Evolutionary conservation across 164 flowering plant genomes (phyloP).

Genomic region (Magnolia sinica): DNA sequence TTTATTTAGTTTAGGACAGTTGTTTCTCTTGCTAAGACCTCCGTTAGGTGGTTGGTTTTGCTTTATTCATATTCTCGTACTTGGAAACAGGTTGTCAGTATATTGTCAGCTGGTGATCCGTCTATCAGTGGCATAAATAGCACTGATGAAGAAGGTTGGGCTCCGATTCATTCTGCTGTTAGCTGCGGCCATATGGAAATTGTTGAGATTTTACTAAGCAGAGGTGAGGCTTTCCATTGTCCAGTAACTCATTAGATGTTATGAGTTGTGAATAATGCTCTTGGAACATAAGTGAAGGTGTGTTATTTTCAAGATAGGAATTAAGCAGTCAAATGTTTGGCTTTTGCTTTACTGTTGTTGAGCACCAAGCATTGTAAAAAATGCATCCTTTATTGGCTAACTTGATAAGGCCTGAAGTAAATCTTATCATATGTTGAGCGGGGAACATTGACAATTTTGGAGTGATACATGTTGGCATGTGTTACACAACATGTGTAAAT

Average conservation of each 20-base stretch:
- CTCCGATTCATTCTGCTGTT: slow-evolving; percentile 88
- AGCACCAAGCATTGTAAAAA: neutral
- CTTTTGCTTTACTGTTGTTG: neutral
- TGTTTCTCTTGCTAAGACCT: neutral
- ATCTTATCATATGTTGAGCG: no score
- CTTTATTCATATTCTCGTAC: neutral
- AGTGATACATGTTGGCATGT: no score
- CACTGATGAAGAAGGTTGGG: slow-evolving; percentile 95
- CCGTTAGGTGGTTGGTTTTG: neutral
- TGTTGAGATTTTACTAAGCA: slow-evolving; percentile 50
- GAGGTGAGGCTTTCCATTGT: slow-evolving; percentile 35
- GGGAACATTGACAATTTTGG: no score
- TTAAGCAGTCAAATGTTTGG: neutral
- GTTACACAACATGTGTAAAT: no score
- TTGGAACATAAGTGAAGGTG: neutral
- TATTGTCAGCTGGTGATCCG: slow-evolving; percentile 46
- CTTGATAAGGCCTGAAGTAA: neutral
- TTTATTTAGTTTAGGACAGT: neutral
- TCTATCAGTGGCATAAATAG: slow-evolving; percentile 47
- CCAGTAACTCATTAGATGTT: neutral
- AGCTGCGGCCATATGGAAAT: slow-evolving; percentile 75
- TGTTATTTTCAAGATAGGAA: neutral
- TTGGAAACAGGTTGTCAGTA: slow-evolving; percentile 51
- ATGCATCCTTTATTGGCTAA: neutral
- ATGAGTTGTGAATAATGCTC: neutral